Percentiles rank a stretch among this genome's conserved stretches.
Conservation (phyloP, 345 rosid species). For the Aquilaria malaccensis region DNA sequence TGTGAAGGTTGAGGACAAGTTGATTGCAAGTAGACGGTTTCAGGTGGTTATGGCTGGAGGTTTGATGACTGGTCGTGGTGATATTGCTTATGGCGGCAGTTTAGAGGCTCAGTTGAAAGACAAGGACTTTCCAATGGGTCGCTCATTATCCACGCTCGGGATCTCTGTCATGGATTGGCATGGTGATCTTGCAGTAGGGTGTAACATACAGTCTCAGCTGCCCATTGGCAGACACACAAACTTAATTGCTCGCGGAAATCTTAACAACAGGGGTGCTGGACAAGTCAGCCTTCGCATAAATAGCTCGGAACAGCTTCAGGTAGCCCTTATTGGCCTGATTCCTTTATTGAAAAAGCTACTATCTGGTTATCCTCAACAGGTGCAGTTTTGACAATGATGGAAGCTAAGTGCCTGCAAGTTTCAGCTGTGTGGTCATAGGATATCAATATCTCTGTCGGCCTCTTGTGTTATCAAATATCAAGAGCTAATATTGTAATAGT, state of each 20-base stretch:
- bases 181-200: conserved; percentile 88
- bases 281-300: conserved; percentile 72
- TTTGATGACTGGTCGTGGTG: conserved; percentile 77
- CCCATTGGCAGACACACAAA: conserved; percentile 77
- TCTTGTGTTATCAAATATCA: conserved; percentile 5
- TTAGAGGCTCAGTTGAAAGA: conserved; percentile 85
- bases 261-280: conserved; percentile 88
- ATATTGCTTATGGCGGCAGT: conserved; percentile 87
- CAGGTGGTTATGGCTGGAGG: conserved; percentile 78
- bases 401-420: conserved; percentile 22
- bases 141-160: conserved; percentile 68
- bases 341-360: conserved; percentile 75
- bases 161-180: conserved; percentile 97
- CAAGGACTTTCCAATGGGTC: conserved; percentile 78
- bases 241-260: conserved; percentile 70
- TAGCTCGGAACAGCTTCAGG: conserved; percentile 90
- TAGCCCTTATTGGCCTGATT: conserved; percentile 59
- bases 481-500: conserved; percentile 22
- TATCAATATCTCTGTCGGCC: conserved; percentile 14
- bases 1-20: conserved; percentile 76
- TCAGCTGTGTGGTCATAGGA: conserved; percentile 22
- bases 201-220: conserved; percentile 80
- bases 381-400: conserved; percentile 66
- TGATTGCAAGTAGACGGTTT: conserved; percentile 56
- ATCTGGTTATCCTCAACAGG: conserved; percentile 36